Evolutionary conservation across 2,329 filamentous ascomycete genomes (phyloP).

Genomic region (Fusarium miscanthi): DNA sequence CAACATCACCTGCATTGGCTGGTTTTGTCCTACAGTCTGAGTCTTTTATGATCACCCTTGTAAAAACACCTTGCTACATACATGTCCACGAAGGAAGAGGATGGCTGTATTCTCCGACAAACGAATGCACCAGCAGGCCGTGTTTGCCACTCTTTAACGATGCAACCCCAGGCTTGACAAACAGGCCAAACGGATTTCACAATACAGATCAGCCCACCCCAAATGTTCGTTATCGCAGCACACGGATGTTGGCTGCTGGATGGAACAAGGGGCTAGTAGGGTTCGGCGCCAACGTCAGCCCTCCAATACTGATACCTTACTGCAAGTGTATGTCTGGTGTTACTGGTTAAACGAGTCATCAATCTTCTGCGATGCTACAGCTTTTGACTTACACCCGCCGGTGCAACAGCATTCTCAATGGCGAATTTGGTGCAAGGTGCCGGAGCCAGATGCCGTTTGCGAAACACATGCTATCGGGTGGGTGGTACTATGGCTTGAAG

Average conservation of each 20-base stretch:
- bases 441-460: constrained; percentile 1
- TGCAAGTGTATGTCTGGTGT: background rate
- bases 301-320: background rate
- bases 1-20: constrained; percentile 7
- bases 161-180: constrained; percentile 18
- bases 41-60: background rate
- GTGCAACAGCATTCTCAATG: background rate
- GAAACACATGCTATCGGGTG: too few species aligned
- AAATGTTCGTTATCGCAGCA: constrained; percentile 12
- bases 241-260: background rate
- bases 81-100: background rate
- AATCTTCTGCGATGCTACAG: background rate
- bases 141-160: constrained; percentile 27
- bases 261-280: constrained; percentile 1
- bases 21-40: constrained; percentile 9
- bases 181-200: constrained; percentile 3
- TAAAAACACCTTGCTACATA: background rate
- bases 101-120: constrained; percentile 30
- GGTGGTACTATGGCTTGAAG: background rate
- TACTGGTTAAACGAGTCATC: constrained; percentile 2
- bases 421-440: background rate
- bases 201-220: constrained; percentile 14
- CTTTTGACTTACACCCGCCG: background rate
- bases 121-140: background rate
- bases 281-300: constrained; percentile 12